These are phyloP conservation scores for Quercus suber DNA, from an alignment of 306 rosid species.

Conservation along the genomic window DNA sequence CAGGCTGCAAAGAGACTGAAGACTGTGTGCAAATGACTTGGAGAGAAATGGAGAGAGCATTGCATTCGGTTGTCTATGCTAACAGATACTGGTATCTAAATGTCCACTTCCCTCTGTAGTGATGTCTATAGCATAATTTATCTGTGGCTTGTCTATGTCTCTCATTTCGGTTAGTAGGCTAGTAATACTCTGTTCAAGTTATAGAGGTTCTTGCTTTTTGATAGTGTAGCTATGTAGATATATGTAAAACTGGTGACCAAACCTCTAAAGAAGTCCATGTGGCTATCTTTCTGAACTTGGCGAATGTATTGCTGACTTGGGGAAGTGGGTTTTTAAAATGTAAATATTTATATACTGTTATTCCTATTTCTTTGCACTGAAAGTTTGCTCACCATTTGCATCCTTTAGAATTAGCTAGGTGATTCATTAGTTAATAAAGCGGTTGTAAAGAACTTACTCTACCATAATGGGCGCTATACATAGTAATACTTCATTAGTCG, in stretches of 20 bases:
- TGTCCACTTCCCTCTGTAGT: slow-evolving; percentile 45
- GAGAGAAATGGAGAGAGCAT: slow-evolving; percentile 15
- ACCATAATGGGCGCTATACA: too few relatives aligned
- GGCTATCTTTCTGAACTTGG: slow-evolving; percentile 44
- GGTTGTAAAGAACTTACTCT: too few relatives aligned
- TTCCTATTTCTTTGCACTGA: background rate
- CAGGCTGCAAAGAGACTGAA: slow-evolving; percentile 89
- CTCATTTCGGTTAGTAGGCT: slow-evolving; percentile 45
- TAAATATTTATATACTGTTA: slow-evolving; percentile 28
- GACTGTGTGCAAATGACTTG: slow-evolving; percentile 82
- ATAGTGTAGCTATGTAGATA: slow-evolving; percentile 68
- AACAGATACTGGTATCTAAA: slow-evolving; percentile 50
- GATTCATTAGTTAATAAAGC: too few relatives aligned
- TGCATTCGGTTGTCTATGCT: slow-evolving; percentile 47
- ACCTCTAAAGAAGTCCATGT: slow-evolving; percentile 38
- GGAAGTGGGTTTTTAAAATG: slow-evolving; percentile 53
- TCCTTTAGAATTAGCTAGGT: too few relatives aligned
- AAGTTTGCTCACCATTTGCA: background rate
- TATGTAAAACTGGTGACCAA: slow-evolving; percentile 43
- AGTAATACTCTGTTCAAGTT: slow-evolving; percentile 24
- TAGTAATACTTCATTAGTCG: too few relatives aligned
- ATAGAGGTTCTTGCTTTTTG: slow-evolving; percentile 59
- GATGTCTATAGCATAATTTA: slow-evolving; percentile 54
- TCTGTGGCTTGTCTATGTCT: slow-evolving; percentile 40
- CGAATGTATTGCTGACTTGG: slow-evolving; percentile 59